A percentile compares a stretch with the other conserved stretches of the same genome.
Conservation (phyloP, 306 rosid genomes). For the Vigna angularis region DNA sequence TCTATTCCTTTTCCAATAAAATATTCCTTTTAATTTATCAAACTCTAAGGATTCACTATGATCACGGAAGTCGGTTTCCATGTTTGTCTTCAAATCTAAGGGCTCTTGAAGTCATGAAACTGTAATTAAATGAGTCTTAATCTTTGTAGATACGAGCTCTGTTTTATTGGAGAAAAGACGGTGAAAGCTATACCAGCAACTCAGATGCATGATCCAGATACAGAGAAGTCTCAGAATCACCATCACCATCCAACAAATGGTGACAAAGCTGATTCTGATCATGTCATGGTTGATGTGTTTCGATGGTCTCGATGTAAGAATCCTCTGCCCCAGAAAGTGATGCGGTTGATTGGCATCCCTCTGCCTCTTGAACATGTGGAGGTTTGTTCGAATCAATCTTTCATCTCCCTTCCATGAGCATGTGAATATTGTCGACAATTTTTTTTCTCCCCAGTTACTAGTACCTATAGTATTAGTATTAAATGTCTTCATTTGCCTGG, state of each 20-base stretch:
- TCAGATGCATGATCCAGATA: constrained; percentile 64
- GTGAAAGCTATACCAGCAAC: constrained; percentile 59
- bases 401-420: constrained; percentile 17
- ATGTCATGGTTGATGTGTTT: constrained; percentile 68
- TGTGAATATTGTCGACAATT: not conserved
- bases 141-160: constrained; percentile 81
- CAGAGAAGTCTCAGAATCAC: constrained; percentile 77
- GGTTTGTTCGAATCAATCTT: constrained; percentile 57
- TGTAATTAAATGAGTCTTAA: constrained; percentile 33
- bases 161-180: constrained; percentile 84
- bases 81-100: constrained; percentile 17
- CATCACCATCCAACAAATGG: constrained; percentile 66
- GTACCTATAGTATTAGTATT: not conserved
- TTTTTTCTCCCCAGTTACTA: not conserved
- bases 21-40: constrained; percentile 3
- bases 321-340: constrained; percentile 85
- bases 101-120: constrained; percentile 23
- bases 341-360: constrained; percentile 84
- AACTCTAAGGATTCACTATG: constrained; percentile 18
- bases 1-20: not conserved
- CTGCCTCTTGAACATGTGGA: constrained; percentile 83
- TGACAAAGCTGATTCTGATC: constrained; percentile 70
- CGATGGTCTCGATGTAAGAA: constrained; percentile 95
- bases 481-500: not conserved
- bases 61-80: constrained; percentile 24